Base-by-base conservation (phyloP, 352 stramenopile genomes). In the Pythium vanterpoolii region DNA sequence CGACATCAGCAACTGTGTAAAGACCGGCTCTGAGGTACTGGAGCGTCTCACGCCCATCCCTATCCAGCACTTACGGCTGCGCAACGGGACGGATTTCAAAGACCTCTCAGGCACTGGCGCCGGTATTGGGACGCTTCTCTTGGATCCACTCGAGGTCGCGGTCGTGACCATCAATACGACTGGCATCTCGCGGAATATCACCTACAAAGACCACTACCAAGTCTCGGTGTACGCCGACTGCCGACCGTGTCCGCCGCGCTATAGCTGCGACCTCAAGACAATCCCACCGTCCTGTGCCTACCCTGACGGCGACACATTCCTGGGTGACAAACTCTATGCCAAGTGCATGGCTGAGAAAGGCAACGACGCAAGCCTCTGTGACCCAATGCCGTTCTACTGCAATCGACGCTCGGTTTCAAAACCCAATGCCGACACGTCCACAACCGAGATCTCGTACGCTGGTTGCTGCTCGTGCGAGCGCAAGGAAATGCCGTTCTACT, bases 141-240 rank as follows among this genome's bases (percentile, higher is more conserved):
- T 98, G 6, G 56, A 97, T 28, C 83, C 91, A 18, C 92, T 87
- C 26, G 93, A 98, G 39, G 89, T 98, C 56, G 87, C 86, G 0
- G 79, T 93, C 6, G 61, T 99, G 9, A 98, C 95, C 6, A 82
- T 98, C 30, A 96, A 99, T 74, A 86, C 96, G 33, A 96, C 82
- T 5, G 64, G 73, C 6, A 60, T 99, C 11, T 72, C 77, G 14
- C 81, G 75, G 16, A 99, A 99, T 64, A 77, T 98, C 53, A 99
- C 96, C 3, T 99, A 98, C 76, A 88, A 89, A 27, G 89, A 96
- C 11, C 93, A 99, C 74, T 99, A 98, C 71, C 76, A 93, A 70
- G 80, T 99, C 34, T 90, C 85, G 0, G 81, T 98, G 1, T 99
- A 98, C 68, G 74, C 91, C 38, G 82, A 97, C 71, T 99, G 96